These are phyloP conservation scores for Hortiboletus rubellus DNA, from an alignment of 1,284 basidiomycete species.

Conservation along the genomic window DNA sequence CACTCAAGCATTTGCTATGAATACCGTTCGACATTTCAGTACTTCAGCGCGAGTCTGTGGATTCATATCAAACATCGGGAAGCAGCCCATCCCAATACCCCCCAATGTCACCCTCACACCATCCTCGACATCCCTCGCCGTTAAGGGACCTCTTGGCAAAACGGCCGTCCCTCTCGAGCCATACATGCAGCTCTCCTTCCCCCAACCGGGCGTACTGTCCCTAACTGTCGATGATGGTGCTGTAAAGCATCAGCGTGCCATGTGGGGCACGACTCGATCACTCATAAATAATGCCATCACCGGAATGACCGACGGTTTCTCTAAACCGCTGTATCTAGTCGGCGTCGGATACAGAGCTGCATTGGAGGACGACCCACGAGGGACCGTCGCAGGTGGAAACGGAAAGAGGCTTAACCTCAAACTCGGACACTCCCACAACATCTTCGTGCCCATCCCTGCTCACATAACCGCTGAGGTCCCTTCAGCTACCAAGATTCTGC, in stretches of 20 bases:
- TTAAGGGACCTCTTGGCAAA: slow-evolving; percentile 77
- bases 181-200: slow-evolving; percentile 64
- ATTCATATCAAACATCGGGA: slow-evolving; percentile 75
- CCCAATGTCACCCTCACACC: slow-evolving; percentile 61
- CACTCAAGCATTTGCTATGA: slow-evolving; percentile 8
- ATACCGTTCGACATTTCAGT: slow-evolving; percentile 45
- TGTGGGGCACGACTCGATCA: slow-evolving; percentile 94
- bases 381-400: slow-evolving; percentile 54
- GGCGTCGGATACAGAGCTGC: slow-evolving; percentile 94
- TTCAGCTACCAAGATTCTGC: slow-evolving; percentile 64
- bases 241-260: slow-evolving; percentile 76
- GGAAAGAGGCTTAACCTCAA: slow-evolving; percentile 81
- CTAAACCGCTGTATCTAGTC: slow-evolving; percentile 81
- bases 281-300: slow-evolving; percentile 87
- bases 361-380: slow-evolving; percentile 83
- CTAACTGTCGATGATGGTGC: slow-evolving; percentile 73
- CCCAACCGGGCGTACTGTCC: slow-evolving; percentile 48
- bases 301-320: slow-evolving; percentile 90
- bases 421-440: slow-evolving; percentile 88
- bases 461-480: slow-evolving; percentile 79
- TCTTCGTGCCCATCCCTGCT: slow-evolving; percentile 79
- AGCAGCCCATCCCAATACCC: slow-evolving; percentile 75
- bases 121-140: slow-evolving; percentile 52
- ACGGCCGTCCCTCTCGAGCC: slow-evolving; percentile 68
- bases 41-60: slow-evolving; percentile 42